Conservation (phyloP, 257 asterid species). For the Nicotiana tabacum region DNA sequence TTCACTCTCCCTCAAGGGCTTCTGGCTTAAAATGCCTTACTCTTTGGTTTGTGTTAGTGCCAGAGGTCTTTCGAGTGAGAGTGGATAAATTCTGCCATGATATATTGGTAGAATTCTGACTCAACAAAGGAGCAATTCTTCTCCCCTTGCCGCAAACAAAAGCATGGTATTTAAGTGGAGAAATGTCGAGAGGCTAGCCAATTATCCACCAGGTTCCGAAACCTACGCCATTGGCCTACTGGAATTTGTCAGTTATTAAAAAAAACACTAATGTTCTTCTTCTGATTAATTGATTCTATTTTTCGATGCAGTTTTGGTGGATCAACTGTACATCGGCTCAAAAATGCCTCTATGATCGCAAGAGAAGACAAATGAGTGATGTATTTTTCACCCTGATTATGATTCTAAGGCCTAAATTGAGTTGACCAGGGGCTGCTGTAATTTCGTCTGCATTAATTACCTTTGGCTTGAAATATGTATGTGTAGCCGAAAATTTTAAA, state of each 20-base stretch:
- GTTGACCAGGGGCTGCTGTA: neutral
- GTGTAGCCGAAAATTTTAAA: neutral
- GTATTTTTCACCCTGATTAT: neutral
- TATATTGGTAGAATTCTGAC: neutral
- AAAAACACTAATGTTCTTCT: neutral
- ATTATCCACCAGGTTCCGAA: too few relatives aligned
- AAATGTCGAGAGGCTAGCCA: too few relatives aligned
- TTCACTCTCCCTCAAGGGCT: constrained; percentile 60
- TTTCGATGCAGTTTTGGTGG: neutral
- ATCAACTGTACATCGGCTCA: neutral
- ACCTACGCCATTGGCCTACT: too few relatives aligned
- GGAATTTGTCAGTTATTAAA: too few relatives aligned
- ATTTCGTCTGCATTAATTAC: neutral
- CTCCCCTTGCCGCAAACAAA: neutral
- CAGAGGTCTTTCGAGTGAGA: constrained; percentile 24
- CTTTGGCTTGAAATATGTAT: neutral
- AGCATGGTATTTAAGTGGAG: too few relatives aligned
- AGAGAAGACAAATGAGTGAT: neutral
- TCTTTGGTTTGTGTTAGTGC: constrained; percentile 13
- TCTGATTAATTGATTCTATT: neutral
- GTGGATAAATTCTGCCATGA: constrained; percentile 35
- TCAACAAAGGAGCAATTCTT: neutral
- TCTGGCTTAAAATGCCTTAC: constrained; percentile 26
- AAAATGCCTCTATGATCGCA: neutral
- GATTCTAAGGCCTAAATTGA: neutral